A percentile compares a stretch with the other conserved stretches of the same genome.
Evolutionary conservation across 306 rosid genomes (phyloP).

Genomic region (Medicago ruthenica): DNA sequence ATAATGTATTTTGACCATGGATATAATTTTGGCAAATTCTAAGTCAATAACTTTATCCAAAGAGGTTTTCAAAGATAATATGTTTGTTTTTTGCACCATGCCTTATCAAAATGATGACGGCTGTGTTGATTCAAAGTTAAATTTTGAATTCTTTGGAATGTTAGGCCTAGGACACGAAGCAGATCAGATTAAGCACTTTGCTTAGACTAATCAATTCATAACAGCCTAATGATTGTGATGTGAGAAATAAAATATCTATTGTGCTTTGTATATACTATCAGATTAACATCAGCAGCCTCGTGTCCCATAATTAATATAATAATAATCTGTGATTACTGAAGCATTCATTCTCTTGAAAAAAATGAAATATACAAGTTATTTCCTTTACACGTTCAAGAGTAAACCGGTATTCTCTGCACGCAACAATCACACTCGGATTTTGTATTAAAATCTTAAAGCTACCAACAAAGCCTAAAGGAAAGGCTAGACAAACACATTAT

Average conservation of each 20-base stretch:
- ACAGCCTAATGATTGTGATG: constrained; percentile 26
- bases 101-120: constrained; percentile 46
- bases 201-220: not conserved
- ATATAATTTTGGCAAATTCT: constrained; percentile 6
- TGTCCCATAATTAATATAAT: not conserved
- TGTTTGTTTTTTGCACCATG: constrained; percentile 1
- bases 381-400: not conserved
- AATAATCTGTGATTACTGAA: not conserved
- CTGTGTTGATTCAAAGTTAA: constrained; percentile 3
- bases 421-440: not conserved
- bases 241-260: not conserved
- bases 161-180: constrained; percentile 48
- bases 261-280: not conserved
- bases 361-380: not conserved
- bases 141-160: not conserved
- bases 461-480: not conserved
- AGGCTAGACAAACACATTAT: not conserved
- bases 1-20: constrained; percentile 13
- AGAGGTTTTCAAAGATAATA: constrained; percentile 21
- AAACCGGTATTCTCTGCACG: not conserved
- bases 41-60: too few species aligned
- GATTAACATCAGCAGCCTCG: not conserved
- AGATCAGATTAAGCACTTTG: constrained; percentile 41
- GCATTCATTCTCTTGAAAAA: not conserved
- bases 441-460: not conserved